Evolutionary conservation across 2,329 filamentous ascomycete species (phyloP).

Genomic region (Exophiala viscosa): DNA sequence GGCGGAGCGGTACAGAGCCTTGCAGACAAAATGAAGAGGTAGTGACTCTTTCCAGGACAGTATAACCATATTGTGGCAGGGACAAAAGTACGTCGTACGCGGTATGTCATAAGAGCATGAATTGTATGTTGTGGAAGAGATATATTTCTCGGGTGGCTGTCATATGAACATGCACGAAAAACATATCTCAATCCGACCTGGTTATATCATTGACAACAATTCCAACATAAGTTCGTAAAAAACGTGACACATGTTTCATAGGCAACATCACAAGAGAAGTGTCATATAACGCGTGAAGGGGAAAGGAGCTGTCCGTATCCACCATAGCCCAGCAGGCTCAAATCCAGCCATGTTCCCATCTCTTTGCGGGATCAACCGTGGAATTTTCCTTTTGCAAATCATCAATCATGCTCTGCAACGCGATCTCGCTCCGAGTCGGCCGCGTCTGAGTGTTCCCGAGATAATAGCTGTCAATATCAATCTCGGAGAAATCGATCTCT

Average conservation of each 20-base stretch:
- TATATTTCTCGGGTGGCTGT: too few species aligned
- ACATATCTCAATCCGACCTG: too few species aligned
- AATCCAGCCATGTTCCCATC: conserved; percentile 1
- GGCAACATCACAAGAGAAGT: background rate
- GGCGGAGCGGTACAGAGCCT: conserved; percentile 18
- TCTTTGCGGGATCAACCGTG: background rate
- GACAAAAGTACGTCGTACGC: background rate
- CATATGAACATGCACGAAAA: too few species aligned
- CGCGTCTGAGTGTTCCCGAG: conserved; percentile 1
- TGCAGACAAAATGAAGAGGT: conserved; percentile 8
- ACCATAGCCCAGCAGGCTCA: background rate
- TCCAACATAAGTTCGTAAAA: too few species aligned
- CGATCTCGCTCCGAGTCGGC: conserved; percentile 6
- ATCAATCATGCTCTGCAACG: conserved; percentile 17
- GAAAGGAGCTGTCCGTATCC: too few species aligned
- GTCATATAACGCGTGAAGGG: background rate
- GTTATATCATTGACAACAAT: too few species aligned
- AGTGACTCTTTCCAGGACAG: background rate
- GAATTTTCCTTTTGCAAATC: conserved; percentile 12
- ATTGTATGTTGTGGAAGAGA: too few species aligned
- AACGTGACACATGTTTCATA: too few species aligned
- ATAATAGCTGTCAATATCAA: conserved; percentile 20
- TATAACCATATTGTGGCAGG: background rate
- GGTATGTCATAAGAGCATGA: background rate
- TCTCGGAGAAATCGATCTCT: conserved; percentile 10